phyloP scores from a whole-genome alignment of 2,329 filamentous ascomycete genomes.

The Balansia obtecta region DNA sequence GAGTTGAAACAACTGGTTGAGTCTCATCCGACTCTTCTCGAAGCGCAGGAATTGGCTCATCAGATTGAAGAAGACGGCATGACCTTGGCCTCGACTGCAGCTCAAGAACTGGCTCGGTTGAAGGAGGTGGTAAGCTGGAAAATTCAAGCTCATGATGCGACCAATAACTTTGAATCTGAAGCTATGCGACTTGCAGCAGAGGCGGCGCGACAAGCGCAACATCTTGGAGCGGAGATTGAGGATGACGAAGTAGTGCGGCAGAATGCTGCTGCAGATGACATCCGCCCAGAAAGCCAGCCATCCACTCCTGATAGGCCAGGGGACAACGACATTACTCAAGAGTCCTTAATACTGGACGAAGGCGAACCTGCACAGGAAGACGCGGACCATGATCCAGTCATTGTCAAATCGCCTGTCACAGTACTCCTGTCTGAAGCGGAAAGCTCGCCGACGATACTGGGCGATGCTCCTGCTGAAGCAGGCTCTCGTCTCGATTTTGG shows the following conservation, averaged over 20 bases:
- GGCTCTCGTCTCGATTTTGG: background rate
- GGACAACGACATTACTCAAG: background rate
- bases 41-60: constrained; percentile 54
- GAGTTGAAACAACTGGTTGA: constrained; percentile 69
- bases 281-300: background rate
- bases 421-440: background rate
- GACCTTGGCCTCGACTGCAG: constrained; percentile 64
- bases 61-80: constrained; percentile 70
- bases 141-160: constrained; percentile 58
- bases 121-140: constrained; percentile 84
- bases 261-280: constrained; percentile 4
- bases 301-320: background rate
- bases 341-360: background rate
- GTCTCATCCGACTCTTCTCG: constrained; percentile 56
- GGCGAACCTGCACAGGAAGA: background rate
- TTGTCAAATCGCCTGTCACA: background rate
- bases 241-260: background rate
- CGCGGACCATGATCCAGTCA: background rate
- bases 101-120: constrained; percentile 65
- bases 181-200: constrained; percentile 46
- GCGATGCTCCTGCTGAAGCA: background rate
- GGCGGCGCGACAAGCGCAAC: constrained; percentile 24
- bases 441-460: background rate
- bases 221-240: constrained; percentile 12
- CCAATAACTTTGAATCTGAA: constrained; percentile 66